Base-by-base conservation (phyloP, 2,329 filamentous ascomycete genomes). In the Fusarium dlaminii region DNA sequence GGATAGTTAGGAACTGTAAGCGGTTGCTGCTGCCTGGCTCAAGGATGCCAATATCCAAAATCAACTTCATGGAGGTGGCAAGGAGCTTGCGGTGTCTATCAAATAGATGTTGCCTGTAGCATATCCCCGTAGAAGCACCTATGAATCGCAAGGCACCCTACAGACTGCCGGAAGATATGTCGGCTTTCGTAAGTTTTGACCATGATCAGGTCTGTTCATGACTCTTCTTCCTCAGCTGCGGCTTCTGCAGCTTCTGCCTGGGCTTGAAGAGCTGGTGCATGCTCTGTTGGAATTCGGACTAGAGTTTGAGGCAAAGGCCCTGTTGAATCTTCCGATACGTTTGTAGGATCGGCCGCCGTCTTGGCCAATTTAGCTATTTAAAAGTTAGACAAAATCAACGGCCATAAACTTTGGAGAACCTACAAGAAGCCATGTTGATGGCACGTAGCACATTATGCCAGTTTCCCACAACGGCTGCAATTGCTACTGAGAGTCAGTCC, bases 401-500 rank as follows among this genome's bases (percentile, higher is more conserved):
- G 11, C 6, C n/a, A 30, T 24, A 18, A 13, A 15, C 15, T 27
- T 32, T n/a, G 11, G 17, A 49, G 63, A 34, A 84, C 90, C 79
- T 87, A 95, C 93, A 88, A 68, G 93, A 95, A 70, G 94, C 94
- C 93, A 96, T 95, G 79, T 93, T 93, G 79, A 97, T 95, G 46
- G 93, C 93, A 74, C 92, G 88, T 68, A 97, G 87, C 73, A 97
- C 94, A 77, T 94, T 95, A 82, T 95, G 92, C 94, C 94, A 97
- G 81, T 96, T 97, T 60, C 92, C 90, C 80, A 97, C 86, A 29
- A 97, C 94, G n/a, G 92, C 89, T 43, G 94, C 94, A 78, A 97
- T 94, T 68, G 93, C 93, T 94, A 72, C 75, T 42, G 58, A 63
- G 68, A n/a, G 70, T 83, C 48, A 81, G 77, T 56, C 17, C 22